A percentile compares a stretch with the other conserved stretches of the same genome.
These are phyloP conservation scores for Aspergillus sojae DNA, from an alignment of 2,329 filamentous ascomycete genomes.

Conservation along the genomic window DNA sequence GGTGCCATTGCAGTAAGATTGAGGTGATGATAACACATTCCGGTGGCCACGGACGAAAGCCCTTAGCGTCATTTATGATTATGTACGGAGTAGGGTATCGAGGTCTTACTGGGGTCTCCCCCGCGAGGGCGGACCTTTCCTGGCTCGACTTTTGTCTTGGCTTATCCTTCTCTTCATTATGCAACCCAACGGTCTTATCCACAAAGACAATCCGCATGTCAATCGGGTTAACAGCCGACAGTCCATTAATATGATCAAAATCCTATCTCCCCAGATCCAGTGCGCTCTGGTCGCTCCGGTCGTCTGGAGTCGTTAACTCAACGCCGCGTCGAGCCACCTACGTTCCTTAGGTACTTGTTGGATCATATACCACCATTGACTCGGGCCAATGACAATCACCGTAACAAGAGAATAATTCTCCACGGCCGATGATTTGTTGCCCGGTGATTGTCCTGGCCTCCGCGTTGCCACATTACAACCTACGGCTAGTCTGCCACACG, in stretches of 20 bases:
- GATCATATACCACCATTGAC: slow-evolving; percentile 12
- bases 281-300: too few species aligned
- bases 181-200: not conserved
- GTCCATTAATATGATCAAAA: not conserved
- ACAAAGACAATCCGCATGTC: not conserved
- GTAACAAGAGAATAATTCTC: slow-evolving; percentile 10
- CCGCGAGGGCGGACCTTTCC: slow-evolving; percentile 17
- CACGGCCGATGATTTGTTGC: slow-evolving; percentile 18
- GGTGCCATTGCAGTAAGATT: not conserved
- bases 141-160: slow-evolving; percentile 11
- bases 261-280: not conserved
- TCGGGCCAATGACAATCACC: slow-evolving; percentile 15
- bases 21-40: slow-evolving; percentile 17
- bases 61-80: slow-evolving; percentile 14
- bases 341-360: slow-evolving; percentile 17
- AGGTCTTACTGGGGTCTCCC: slow-evolving; percentile 8
- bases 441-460: slow-evolving; percentile 11
- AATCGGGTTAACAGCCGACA: not conserved
- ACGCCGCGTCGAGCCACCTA: slow-evolving; percentile 5
- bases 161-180: slow-evolving; percentile 5
- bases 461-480: slow-evolving; percentile 21
- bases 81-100: not conserved
- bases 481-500: slow-evolving; percentile 11
- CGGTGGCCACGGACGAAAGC: slow-evolving; percentile 8
- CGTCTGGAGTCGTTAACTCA: not conserved